Conservation (phyloP, 1,284 basidiomycete genomes). For the Testicularia cyperi region DNA sequence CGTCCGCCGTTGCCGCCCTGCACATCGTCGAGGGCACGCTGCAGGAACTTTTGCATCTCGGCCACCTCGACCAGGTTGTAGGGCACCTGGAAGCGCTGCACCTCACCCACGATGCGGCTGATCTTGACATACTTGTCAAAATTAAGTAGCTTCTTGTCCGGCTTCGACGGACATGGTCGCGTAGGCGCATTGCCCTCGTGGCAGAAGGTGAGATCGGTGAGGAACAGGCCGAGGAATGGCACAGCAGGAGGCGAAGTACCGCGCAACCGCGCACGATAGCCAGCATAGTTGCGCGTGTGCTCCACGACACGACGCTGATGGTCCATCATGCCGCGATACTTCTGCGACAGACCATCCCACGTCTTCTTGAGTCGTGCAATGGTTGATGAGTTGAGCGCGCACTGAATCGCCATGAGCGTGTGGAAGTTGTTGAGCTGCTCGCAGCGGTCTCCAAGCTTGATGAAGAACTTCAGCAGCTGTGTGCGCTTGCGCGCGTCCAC, state of each 20-base stretch:
- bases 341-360: conserved; percentile 75
- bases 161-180: conserved; percentile 70
- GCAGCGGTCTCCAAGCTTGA: conserved; percentile 62
- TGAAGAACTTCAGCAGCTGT: conserved; percentile 61
- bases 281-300: conserved; percentile 84
- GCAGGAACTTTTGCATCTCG: conserved; percentile 77
- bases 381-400: conserved; percentile 61
- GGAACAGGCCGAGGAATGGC: conserved; percentile 69
- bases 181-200: conserved; percentile 88
- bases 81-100: conserved; percentile 87
- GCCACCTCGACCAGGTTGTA: conserved; percentile 79
- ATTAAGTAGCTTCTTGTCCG: conserved; percentile 82
- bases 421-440: conserved; percentile 62
- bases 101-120: conserved; percentile 66
- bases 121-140: conserved; percentile 70
- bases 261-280: conserved; percentile 77
- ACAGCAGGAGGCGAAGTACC: conserved; percentile 46
- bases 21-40: conserved; percentile 37
- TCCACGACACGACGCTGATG: conserved; percentile 80
- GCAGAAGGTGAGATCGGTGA: conserved; percentile 92
- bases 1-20: conserved; percentile 32
- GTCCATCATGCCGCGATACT: conserved; percentile 79
- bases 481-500: conserved; percentile 60
- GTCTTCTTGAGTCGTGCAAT: conserved; percentile 60
- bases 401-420: conserved; percentile 62